Percentiles rank a stretch among this genome's conserved stretches.
These are phyloP conservation scores for Aspergillus sp. DNA, from an alignment of 2,329 filamentous ascomycete species.

Conservation along the genomic window DNA sequence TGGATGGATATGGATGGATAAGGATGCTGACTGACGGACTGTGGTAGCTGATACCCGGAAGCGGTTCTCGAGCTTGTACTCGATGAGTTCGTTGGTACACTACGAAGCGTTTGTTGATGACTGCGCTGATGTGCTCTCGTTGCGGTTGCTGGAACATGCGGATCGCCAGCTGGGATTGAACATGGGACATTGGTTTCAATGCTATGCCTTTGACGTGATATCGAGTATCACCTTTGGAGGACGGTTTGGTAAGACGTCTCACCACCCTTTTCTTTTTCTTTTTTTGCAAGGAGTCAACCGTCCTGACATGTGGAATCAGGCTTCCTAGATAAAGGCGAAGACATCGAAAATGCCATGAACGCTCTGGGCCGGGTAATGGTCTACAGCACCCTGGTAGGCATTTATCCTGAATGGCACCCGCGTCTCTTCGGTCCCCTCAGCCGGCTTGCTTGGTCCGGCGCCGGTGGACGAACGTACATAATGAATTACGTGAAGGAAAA, in stretches of 20 bases:
- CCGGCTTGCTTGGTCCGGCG: conserved; percentile 23
- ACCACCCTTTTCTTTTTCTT: not conserved
- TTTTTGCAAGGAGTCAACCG: too few relatives aligned
- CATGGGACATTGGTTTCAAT: conserved; percentile 31
- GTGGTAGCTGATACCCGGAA: conserved; percentile 26
- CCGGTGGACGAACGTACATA: conserved; percentile 25
- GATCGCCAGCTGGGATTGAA: conserved; percentile 25
- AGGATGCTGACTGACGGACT: too few relatives aligned
- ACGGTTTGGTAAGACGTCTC: conserved; percentile 15
- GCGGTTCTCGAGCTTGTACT: conserved; percentile 39
- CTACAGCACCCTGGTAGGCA: conserved; percentile 36
- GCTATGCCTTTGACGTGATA: conserved; percentile 39
- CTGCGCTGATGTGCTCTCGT: conserved; percentile 36
- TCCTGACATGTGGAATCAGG: conserved; percentile 20
- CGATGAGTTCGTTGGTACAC: conserved; percentile 41
- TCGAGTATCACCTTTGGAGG: conserved; percentile 41
- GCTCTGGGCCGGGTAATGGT: conserved; percentile 28
- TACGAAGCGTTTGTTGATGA: conserved; percentile 46
- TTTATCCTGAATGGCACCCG: conserved; percentile 36
- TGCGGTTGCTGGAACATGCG: conserved; percentile 33
- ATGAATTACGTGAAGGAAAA: conserved; percentile 26
- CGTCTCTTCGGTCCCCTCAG: conserved; percentile 24
- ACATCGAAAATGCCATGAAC: conserved; percentile 38
- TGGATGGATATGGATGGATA: too few relatives aligned
- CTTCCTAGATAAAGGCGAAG: conserved; percentile 41